Conservation (phyloP, 768 basidiomycete species). For the Pseudohyphozyma bogoriensis region DNA sequence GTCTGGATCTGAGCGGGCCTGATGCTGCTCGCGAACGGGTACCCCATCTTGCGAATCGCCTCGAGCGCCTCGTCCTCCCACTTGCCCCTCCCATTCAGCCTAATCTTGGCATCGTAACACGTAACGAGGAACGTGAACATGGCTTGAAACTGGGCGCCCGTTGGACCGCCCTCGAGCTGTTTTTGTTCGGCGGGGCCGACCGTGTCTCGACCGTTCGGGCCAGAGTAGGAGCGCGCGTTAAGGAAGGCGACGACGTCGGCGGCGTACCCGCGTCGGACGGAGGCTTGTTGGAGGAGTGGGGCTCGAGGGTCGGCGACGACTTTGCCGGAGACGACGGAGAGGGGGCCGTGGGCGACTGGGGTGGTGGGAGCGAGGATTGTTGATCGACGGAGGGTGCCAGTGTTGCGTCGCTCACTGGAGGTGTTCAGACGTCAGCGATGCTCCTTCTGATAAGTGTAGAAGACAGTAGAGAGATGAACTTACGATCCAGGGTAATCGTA, state of each 20-base stretch:
- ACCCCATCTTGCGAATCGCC: conserved; percentile 62
- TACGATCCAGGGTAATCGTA: neutral
- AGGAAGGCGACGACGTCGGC: conserved; percentile 29
- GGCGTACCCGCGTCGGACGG: conserved; percentile 15
- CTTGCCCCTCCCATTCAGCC: conserved; percentile 45
- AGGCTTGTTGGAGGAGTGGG: neutral
- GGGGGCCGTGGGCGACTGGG: neutral
- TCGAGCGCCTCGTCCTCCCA: conserved; percentile 76
- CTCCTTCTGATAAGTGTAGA: too few relatives aligned
- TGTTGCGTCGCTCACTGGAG: conserved; percentile 17
- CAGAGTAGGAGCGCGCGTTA: conserved; percentile 18
- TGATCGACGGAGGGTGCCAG: conserved; percentile 20
- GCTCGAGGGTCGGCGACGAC: conserved; percentile 13
- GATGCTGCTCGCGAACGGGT: conserved; percentile 68
- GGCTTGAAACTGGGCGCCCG: conserved; percentile 71
- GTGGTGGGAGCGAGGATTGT: conserved; percentile 10
- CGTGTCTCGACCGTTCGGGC: too few relatives aligned
- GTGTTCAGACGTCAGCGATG: too few relatives aligned
- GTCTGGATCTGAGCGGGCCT: conserved; percentile 80
- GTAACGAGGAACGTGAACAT: conserved; percentile 72
- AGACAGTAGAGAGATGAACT: neutral
- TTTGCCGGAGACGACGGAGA: conserved; percentile 8
- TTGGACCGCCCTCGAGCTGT: conserved; percentile 63
- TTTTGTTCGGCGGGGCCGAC: conserved; percentile 43
- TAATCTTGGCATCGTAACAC: conserved; percentile 51